Evolutionary conservation across 129 eudicot species (phyloP).

Genomic region (Flaveria bidentis): DNA sequence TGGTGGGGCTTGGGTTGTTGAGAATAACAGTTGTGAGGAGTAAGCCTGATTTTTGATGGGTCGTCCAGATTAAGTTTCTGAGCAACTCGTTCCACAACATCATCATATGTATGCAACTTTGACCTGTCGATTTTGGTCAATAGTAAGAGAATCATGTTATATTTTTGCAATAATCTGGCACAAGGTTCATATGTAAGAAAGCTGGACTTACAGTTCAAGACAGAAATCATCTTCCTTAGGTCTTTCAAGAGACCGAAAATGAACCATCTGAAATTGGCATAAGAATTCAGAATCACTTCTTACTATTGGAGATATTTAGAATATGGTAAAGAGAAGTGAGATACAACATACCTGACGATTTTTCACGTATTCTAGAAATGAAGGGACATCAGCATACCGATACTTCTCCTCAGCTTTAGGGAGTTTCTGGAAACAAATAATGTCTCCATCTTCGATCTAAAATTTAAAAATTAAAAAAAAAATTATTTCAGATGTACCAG

Average conservation of each 20-base stretch:
- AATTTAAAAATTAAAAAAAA: background rate
- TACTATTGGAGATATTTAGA: background rate
- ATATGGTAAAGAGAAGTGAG: background rate
- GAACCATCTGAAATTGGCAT: slow-evolving; percentile 58
- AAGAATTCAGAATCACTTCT: background rate
- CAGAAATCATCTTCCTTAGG: slow-evolving; percentile 94
- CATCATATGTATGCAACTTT: slow-evolving; percentile 80
- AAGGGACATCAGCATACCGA: slow-evolving; percentile 76
- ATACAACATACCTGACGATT: slow-evolving; percentile 59
- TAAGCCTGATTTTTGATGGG: slow-evolving; percentile 90
- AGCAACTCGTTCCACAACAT: slow-evolving; percentile 87
- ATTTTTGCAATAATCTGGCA: slow-evolving; percentile 3
- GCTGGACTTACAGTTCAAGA: slow-evolving; percentile 72
- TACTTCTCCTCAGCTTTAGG: slow-evolving; percentile 48
- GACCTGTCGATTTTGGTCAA: slow-evolving; percentile 46
- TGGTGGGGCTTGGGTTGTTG: slow-evolving; percentile 95
- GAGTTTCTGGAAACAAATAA: slow-evolving; percentile 82
- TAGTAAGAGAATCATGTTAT: slow-evolving; percentile 6
- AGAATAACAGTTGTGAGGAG: slow-evolving; percentile 94
- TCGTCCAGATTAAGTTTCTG: slow-evolving; percentile 67
- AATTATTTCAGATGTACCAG: background rate
- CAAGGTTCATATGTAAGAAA: slow-evolving; percentile 8
- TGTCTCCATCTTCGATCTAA: slow-evolving; percentile 95
- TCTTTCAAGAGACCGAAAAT: slow-evolving; percentile 72
- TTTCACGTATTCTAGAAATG: slow-evolving; percentile 85